Conservation (phyloP, 257 asterid species). For the Henckelia pumila region DNA sequence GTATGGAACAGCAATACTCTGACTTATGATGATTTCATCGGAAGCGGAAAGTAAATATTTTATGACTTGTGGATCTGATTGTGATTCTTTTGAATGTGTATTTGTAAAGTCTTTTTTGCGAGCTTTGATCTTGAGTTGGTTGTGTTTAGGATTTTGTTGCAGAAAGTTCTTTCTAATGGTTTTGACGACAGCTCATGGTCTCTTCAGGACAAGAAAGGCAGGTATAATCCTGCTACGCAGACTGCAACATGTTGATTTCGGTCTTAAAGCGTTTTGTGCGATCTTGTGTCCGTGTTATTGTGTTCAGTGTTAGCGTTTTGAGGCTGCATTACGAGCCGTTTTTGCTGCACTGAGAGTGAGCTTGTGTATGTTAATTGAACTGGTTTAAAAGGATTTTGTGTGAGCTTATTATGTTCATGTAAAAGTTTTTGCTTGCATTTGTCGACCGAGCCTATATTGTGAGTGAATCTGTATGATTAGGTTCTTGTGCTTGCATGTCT, state of each 20-base stretch:
- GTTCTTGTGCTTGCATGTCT: too few species aligned
- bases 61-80: background rate
- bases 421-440: background rate
- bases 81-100: too few species aligned
- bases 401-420: background rate
- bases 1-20: slow-evolving; percentile 95
- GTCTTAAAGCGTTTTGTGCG: background rate
- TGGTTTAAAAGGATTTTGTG: too few species aligned
- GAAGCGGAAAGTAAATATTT: slow-evolving; percentile 72
- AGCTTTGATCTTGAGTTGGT: background rate
- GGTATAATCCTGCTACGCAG: background rate
- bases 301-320: background rate
- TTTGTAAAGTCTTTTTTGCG: too few species aligned
- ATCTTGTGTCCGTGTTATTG: background rate
- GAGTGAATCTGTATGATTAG: background rate
- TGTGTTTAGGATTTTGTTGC: background rate
- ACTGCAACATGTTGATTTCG: background rate
- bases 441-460: background rate
- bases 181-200: background rate
- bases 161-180: background rate
- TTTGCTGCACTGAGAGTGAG: too few species aligned
- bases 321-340: background rate
- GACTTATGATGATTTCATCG: slow-evolving; percentile 73
- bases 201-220: background rate
- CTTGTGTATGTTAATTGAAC: too few species aligned